phyloP scores from a whole-genome alignment of 306 rosid species.

The Quercus berberidifolia region DNA sequence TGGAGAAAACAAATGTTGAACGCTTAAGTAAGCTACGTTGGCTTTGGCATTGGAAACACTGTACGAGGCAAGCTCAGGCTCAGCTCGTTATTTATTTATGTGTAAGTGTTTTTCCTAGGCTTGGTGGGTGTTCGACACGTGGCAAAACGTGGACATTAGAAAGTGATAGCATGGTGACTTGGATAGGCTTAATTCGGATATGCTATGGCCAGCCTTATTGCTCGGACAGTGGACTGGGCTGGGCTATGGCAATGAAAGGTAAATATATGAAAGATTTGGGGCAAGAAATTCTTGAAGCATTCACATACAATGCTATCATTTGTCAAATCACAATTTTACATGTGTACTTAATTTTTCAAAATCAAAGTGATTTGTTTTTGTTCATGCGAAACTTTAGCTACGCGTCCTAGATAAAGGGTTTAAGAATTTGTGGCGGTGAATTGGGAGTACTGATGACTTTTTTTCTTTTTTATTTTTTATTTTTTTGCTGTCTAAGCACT shows the following conservation, averaged over 20 bases:
- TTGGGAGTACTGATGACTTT: too few relatives aligned
- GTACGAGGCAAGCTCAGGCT: neutral
- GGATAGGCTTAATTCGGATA: neutral
- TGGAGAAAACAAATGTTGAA: neutral
- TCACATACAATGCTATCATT: constrained; percentile 2
- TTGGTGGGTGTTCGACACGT: constrained; percentile 20
- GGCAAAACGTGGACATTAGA: constrained; percentile 5
- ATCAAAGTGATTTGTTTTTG: neutral
- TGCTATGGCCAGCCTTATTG: constrained; percentile 21
- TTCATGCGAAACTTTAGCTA: neutral
- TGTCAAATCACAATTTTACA: neutral
- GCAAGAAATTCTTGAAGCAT: neutral
- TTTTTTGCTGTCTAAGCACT: too few relatives aligned
- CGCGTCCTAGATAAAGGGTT: too few relatives aligned
- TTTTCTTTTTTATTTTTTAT: too few relatives aligned
- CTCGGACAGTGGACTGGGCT: constrained; percentile 20
- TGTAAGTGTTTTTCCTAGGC: neutral
- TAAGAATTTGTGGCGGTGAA: too few relatives aligned
- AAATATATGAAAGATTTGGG: neutral
- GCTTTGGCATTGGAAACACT: neutral
- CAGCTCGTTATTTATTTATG: neutral
- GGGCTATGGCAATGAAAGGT: constrained; percentile 5
- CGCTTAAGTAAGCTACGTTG: neutral
- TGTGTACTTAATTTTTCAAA: neutral
- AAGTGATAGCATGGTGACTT: constrained; percentile 13